Conservation (phyloP, 805 yeast genomes). For the Torulaspora quercuum region DNA sequence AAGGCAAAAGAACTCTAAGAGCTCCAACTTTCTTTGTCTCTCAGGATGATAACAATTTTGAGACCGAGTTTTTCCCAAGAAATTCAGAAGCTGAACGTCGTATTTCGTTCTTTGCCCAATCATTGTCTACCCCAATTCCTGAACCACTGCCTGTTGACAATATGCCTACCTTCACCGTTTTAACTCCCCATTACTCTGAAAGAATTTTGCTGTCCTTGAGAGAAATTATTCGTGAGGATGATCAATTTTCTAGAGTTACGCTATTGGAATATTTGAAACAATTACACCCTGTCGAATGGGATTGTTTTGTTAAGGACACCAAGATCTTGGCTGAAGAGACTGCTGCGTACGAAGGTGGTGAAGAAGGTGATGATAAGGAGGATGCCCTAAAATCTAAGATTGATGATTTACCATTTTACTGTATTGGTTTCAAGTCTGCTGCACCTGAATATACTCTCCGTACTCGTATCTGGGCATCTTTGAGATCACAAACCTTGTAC, state of each 20-base stretch:
- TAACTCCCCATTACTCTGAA: constrained; percentile 95
- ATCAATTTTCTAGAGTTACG: constrained; percentile 92
- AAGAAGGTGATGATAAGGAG: constrained; percentile 51
- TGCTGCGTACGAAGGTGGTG: constrained; percentile 59
- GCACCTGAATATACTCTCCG: constrained; percentile 95
- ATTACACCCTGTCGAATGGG: constrained; percentile 96
- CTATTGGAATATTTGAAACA: constrained; percentile 91
- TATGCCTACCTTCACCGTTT: constrained; percentile 98
- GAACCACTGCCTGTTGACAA: constrained; percentile 99
- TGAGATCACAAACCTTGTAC: constrained; percentile 93
- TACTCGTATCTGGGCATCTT: constrained; percentile 98
- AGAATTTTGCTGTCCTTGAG: constrained; percentile 89
- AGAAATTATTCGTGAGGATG: constrained; percentile 96
- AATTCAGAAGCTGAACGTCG: constrained; percentile 99
- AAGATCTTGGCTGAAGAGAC: constrained; percentile 93
- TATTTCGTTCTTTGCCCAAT: constrained; percentile 98
- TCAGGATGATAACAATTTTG: constrained; percentile 92
- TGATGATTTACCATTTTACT: constrained; percentile 90
- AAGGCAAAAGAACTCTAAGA: constrained; percentile 96
- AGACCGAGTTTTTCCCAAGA: constrained; percentile 94
- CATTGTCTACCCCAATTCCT: constrained; percentile 96
- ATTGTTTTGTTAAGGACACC: constrained; percentile 93
- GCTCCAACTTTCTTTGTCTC: constrained; percentile 99
- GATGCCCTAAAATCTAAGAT: constrained; percentile 75
- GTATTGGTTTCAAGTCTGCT: constrained; percentile 96